Evolutionary conservation across 495 filamentous ascomycete genomes (phyloP).

Genomic region (Hyaloscypha bicolor): DNA sequence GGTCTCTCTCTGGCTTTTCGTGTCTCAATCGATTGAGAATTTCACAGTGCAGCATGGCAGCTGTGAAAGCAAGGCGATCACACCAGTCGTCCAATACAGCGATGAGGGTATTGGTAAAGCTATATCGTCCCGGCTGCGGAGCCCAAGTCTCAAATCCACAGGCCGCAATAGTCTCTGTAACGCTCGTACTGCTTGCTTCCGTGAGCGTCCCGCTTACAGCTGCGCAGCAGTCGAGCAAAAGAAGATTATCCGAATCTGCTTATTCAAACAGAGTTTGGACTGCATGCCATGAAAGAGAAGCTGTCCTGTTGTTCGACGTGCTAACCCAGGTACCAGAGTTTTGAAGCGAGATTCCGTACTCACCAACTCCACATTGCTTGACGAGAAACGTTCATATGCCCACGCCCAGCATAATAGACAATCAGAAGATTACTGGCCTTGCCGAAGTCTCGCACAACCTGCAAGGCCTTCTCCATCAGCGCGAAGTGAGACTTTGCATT

Average conservation of each 20-base stretch:
- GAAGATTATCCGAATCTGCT: constrained; percentile 12
- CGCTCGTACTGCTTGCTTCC: neutral
- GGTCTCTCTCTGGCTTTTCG: constrained; percentile 4
- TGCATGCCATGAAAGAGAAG: constrained; percentile 4
- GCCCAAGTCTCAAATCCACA: constrained; percentile 14
- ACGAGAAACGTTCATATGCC: constrained; percentile 19
- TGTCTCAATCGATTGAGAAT: constrained; percentile 7
- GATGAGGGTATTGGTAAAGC: constrained; percentile 9
- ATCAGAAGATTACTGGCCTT: constrained; percentile 3
- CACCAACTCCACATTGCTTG: constrained; percentile 21
- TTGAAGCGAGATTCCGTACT: constrained; percentile 29
- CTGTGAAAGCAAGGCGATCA: neutral
- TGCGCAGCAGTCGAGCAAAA: constrained; percentile 14
- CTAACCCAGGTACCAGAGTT: constrained; percentile 9
- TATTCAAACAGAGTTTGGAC: constrained; percentile 13
- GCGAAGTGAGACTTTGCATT: constrained; percentile 39
- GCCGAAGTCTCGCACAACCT: constrained; percentile 1
- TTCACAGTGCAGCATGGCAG: constrained; percentile 10
- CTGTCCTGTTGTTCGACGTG: constrained; percentile 38
- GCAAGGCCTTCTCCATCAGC: constrained; percentile 2
- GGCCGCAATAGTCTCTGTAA: constrained; percentile 9
- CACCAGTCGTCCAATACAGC: constrained; percentile 3
- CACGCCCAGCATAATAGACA: constrained; percentile 9
- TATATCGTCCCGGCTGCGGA: neutral
- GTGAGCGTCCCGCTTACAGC: neutral